Base-by-base conservation (phyloP, 352 stramenopile species). In the Peronospora destructor region DNA sequence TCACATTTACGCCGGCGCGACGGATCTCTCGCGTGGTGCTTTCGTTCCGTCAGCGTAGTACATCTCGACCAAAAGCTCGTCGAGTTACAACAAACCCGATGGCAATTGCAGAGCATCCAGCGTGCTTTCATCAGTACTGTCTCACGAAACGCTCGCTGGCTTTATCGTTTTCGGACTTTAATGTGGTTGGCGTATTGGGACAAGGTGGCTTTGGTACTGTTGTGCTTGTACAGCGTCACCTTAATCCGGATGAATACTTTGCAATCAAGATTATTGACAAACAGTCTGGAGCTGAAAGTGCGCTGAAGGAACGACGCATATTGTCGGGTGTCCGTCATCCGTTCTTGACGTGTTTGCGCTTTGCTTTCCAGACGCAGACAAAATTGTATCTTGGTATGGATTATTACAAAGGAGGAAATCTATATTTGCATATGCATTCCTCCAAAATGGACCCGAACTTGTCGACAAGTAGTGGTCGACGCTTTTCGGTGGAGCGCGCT, bases 191-290 rank as follows among this genome's bases (percentile, higher is more conserved):
- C 25, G 81, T 91, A n/a, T 61, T 91, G 19, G 81, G 81, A 23
- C 73, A 89, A 55, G 81, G 81, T 33, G 78, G 78, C 10, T 89
- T 89, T 21, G 81, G 77, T 30, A 91, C 81, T 0, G 81, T 91
- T 46, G 76, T 89, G 46, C 71, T 91, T 21, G 81, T 89, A 32
- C 82, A 88, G 57, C 77, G 76, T 19, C 77, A 91, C 52, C 44
- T 88, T 42, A 86, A 71, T 43, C 59, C 67, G 33, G 77, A 88
- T 46, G 77, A 91, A 49, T 86, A 85, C 57, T 91, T 89, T 49
- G 81, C 81, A 34, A 90, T 91, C 58, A 91, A 91, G 66, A 91
- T 91, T 56, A 88, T 89, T 50, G 78, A 88, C 64, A 91, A 91
- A 51, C 72, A 87, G 41, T 88, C 73, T 10, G 74, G 73, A 28